A percentile compares a stretch with the other conserved stretches of the same genome.
Conservation (phyloP, 345 rosid species). For the Aquilaria yunnanensis region DNA sequence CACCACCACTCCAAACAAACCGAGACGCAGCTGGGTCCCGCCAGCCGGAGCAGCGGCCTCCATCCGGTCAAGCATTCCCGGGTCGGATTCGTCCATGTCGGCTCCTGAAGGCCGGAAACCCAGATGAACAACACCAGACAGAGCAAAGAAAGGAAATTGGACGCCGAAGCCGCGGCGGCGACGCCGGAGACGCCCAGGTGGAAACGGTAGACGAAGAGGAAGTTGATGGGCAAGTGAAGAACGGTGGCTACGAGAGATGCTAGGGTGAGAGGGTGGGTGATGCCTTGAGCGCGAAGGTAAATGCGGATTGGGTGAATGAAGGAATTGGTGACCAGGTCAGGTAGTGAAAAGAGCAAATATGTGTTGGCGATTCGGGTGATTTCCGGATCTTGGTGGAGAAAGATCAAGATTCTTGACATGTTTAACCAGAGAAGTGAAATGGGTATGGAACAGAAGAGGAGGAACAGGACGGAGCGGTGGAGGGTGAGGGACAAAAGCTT, state of each 20-base stretch:
- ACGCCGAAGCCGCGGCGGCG: constrained; percentile 61
- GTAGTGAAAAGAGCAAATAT: constrained; percentile 65
- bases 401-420: constrained; percentile 52
- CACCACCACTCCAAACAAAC: constrained; percentile 97
- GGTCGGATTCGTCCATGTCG: constrained; percentile 73
- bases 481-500: constrained; percentile 83
- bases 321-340: constrained; percentile 81
- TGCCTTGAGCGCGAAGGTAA: constrained; percentile 96
- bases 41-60: constrained; percentile 67
- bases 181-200: constrained; percentile 71
- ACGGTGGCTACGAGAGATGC: constrained; percentile 69
- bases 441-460: constrained; percentile 60
- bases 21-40: constrained; percentile 92
- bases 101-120: constrained; percentile 52
- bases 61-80: constrained; percentile 70
- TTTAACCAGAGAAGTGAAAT: constrained; percentile 72
- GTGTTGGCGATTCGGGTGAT: constrained; percentile 63
- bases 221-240: constrained; percentile 61
- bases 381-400: constrained; percentile 63
- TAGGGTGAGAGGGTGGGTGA: constrained; percentile 72
- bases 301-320: constrained; percentile 91
- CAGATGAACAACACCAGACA: constrained; percentile 49
- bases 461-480: constrained; percentile 74
- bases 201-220: constrained; percentile 49
- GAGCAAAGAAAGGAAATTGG: constrained; percentile 52